phyloP scores from a whole-genome alignment of 163 green algal species.

The Chloromonas sp. region DNA sequence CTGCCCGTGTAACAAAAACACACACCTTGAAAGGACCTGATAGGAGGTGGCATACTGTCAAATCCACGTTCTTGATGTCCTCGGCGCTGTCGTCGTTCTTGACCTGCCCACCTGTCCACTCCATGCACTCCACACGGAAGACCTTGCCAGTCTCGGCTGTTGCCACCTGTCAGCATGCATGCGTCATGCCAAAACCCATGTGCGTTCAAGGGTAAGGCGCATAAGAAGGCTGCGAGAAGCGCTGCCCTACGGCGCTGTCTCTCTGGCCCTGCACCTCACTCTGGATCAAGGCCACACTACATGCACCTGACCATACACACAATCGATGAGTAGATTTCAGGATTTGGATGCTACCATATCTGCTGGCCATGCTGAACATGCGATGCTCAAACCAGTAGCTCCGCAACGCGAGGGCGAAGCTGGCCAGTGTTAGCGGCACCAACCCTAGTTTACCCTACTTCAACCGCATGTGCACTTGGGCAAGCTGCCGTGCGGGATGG shows the following conservation, averaged over 20 bases:
- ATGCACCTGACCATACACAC: neutral
- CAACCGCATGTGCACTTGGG: too few relatives aligned
- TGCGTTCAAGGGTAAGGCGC: too few relatives aligned
- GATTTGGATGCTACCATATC: neutral
- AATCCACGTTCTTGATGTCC: constrained; percentile 62
- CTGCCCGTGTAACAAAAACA: neutral
- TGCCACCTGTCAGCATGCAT: constrained; percentile 32
- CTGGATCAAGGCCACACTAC: neutral
- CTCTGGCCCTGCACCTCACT: neutral
- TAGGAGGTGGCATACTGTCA: constrained; percentile 44
- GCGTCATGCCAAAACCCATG: too few relatives aligned
- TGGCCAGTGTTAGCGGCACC: neutral
- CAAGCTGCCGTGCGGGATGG: too few relatives aligned
- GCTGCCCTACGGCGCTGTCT: neutral
- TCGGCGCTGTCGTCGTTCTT: constrained; percentile 65
- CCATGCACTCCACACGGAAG: constrained; percentile 63
- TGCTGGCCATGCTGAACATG: neutral
- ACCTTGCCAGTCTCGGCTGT: constrained; percentile 44
- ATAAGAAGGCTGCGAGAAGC: neutral
- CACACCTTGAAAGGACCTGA: constrained; percentile 55
- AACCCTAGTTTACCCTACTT: too few relatives aligned
- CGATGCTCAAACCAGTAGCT: neutral
- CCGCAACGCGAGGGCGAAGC: neutral
- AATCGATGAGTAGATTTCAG: neutral
- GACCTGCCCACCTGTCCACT: constrained; percentile 72